These are phyloP conservation scores for Arachnopeziza araneosa DNA, from an alignment of 2,329 filamentous ascomycete species.

Conservation along the genomic window DNA sequence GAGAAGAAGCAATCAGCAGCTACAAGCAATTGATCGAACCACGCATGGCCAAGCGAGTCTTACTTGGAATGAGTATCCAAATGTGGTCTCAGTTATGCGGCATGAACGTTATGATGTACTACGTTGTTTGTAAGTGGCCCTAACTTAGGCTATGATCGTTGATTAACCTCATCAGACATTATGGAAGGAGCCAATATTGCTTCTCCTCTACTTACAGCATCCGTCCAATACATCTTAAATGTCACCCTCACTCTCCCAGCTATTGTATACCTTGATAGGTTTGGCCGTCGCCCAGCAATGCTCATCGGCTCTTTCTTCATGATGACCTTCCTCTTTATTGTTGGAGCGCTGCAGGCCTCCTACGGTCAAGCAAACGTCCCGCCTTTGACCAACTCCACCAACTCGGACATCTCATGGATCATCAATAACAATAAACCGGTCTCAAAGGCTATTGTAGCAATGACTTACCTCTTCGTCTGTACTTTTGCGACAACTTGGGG, in stretches of 20 bases:
- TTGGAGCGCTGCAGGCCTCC: constrained; percentile 55
- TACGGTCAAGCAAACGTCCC: constrained; percentile 47
- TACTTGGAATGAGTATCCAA: constrained; percentile 66
- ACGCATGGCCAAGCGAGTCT: constrained; percentile 64
- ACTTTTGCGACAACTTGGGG: constrained; percentile 60
- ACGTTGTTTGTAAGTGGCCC: constrained; percentile 50
- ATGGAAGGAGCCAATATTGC: constrained; percentile 58
- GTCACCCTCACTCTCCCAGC: constrained; percentile 72
- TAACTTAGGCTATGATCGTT: not conserved
- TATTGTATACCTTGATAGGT: constrained; percentile 67
- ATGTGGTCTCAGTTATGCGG: constrained; percentile 73
- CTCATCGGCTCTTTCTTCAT: constrained; percentile 61
- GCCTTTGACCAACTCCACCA: constrained; percentile 33
- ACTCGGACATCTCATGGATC: constrained; percentile 51
- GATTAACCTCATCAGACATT: constrained; percentile 43
- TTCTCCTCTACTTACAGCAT: constrained; percentile 57
- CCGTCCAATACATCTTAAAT: constrained; percentile 73
- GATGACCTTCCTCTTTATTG: constrained; percentile 56
- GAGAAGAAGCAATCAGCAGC: constrained; percentile 60
- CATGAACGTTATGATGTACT: constrained; percentile 71
- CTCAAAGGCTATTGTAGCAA: constrained; percentile 61
- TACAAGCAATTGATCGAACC: constrained; percentile 68
- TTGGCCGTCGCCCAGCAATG: constrained; percentile 65
- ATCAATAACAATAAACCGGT: constrained; percentile 45
- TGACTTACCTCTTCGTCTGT: constrained; percentile 68